Conservation (phyloP, 768 basidiomycete species). For the Tulasnella sp. region DNA sequence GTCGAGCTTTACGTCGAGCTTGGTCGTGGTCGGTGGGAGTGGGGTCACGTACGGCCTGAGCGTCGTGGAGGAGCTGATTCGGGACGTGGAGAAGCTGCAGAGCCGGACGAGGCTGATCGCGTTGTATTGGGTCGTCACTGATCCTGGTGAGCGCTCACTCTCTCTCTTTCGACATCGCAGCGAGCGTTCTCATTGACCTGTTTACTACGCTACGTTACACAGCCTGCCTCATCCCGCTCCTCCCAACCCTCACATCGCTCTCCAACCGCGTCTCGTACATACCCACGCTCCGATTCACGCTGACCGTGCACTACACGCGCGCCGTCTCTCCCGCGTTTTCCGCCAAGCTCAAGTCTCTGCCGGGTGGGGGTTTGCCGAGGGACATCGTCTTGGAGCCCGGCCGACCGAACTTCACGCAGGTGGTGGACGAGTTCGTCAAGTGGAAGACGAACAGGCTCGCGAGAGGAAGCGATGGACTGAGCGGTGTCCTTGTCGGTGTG, state of each 20-base stretch:
- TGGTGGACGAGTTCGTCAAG: constrained; percentile 7
- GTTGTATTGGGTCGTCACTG: constrained; percentile 67
- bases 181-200: background rate
- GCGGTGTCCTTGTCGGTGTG: constrained; percentile 26
- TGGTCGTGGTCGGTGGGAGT: constrained; percentile 74
- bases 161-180: no score
- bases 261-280: constrained; percentile 44
- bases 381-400: constrained; percentile 20
- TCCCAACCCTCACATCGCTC: constrained; percentile 54
- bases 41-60: constrained; percentile 74
- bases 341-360: background rate
- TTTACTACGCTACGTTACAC: constrained; percentile 8
- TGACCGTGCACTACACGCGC: constrained; percentile 64
- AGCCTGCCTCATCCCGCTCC: constrained; percentile 54
- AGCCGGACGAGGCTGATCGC: constrained; percentile 63
- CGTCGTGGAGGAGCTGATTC: constrained; percentile 65
- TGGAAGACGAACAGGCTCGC: constrained; percentile 6
- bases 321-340: constrained; percentile 39
- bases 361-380: background rate
- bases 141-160: constrained; percentile 49
- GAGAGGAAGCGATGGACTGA: background rate
- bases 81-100: constrained; percentile 49
- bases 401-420: constrained; percentile 7
- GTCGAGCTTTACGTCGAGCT: constrained; percentile 64
- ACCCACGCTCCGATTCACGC: constrained; percentile 50